phyloP scores from a whole-genome alignment of 306 rosid species.

The Aeschynomene evenia region DNA sequence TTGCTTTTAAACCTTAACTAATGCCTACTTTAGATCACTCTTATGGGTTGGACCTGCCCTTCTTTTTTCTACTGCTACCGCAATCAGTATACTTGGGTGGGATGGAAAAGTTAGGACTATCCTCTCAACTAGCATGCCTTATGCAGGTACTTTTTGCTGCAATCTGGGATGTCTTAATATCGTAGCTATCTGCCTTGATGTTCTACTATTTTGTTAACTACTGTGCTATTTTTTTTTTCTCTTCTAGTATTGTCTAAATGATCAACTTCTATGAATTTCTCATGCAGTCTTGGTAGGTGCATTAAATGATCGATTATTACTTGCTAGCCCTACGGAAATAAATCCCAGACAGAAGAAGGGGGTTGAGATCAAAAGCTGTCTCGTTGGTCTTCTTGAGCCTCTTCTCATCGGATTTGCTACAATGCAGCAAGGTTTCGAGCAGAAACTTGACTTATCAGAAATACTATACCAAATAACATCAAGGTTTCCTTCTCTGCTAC shows the following conservation, averaged over 20 bases:
- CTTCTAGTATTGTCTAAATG: slow-evolving; percentile 19
- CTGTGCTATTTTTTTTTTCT: not conserved
- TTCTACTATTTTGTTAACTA: slow-evolving; percentile 1
- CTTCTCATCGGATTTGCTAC: slow-evolving; percentile 97
- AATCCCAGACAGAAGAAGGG: slow-evolving; percentile 86
- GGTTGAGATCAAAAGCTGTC: slow-evolving; percentile 91
- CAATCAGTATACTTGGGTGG: slow-evolving; percentile 93
- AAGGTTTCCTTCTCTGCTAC: slow-evolving; percentile 57
- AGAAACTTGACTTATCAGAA: slow-evolving; percentile 96
- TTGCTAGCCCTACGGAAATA: slow-evolving; percentile 81
- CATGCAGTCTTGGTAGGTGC: slow-evolving; percentile 86
- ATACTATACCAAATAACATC: slow-evolving; percentile 94
- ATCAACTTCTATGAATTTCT: slow-evolving; percentile 33
- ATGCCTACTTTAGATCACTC: slow-evolving; percentile 83
- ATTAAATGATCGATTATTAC: slow-evolving; percentile 82
- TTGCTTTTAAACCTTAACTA: slow-evolving; percentile 58
- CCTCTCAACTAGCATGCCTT: slow-evolving; percentile 79
- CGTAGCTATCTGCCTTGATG: slow-evolving; percentile 24
- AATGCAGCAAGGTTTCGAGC: slow-evolving; percentile 92
- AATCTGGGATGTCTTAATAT: slow-evolving; percentile 24
- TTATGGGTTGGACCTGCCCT: slow-evolving; percentile 98
- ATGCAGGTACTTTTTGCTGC: slow-evolving; percentile 60
- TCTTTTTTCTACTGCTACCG: slow-evolving; percentile 90
- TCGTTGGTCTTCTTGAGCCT: slow-evolving; percentile 98
- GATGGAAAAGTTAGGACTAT: slow-evolving; percentile 94